Conservation (phyloP, 2,329 filamentous ascomycete species). For the Diaporthe batatas region DNA sequence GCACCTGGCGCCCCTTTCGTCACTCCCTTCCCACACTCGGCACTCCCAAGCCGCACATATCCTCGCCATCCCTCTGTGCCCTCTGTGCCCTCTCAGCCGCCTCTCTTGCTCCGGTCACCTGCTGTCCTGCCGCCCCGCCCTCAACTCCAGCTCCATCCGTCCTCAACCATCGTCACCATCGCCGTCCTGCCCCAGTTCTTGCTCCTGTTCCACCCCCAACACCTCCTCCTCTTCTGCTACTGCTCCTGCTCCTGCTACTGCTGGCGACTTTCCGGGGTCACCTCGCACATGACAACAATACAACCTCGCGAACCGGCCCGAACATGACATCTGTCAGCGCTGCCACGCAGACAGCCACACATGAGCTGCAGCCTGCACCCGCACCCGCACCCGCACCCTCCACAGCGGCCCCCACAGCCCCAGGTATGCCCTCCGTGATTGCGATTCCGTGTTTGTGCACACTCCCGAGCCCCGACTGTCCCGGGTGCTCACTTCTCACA, state of each 20-base stretch:
- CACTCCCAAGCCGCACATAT: neutral
- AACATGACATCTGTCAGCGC: constrained; percentile 40
- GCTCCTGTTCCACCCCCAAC: no score
- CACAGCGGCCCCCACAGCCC: constrained; percentile 23
- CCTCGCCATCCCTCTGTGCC: neutral
- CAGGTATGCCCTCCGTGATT: constrained; percentile 41
- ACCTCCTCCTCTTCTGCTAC: neutral
- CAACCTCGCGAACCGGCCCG: neutral
- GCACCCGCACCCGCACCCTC: neutral
- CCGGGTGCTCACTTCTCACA: neutral
- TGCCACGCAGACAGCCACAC: constrained; percentile 40
- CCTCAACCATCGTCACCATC: neutral
- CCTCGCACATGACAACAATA: neutral
- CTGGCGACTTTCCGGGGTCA: neutral
- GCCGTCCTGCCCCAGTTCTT: neutral
- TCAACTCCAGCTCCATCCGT: neutral
- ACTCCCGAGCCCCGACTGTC: neutral
- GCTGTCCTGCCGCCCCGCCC: neutral
- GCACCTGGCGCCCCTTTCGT: constrained; percentile 23
- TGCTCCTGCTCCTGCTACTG: neutral
- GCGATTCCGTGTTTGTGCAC: constrained; percentile 6
- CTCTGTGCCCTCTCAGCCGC: constrained; percentile 15
- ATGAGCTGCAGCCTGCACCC: constrained; percentile 34
- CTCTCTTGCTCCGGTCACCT: neutral
- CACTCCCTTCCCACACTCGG: neutral